Evolutionary conservation across 2,329 filamentous ascomycete species (phyloP), one percentile per base, ranked within the genome.

Genomic region (Neonectria hederae): DNA sequence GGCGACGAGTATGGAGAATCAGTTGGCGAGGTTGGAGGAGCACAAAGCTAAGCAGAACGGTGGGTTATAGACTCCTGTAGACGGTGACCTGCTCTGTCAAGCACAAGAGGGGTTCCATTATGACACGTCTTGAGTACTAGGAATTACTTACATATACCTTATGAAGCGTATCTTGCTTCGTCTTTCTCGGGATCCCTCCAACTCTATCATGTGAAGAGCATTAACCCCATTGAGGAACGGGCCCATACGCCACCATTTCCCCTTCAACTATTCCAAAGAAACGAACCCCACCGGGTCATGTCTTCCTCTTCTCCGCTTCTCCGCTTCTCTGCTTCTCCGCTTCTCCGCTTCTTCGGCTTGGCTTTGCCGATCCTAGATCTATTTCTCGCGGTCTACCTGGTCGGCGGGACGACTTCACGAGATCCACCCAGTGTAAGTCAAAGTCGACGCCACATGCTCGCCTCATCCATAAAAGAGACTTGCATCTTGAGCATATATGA

Each of bases 1-100:
- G 58, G 69, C 67, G 7, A 66, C 69, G 22, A 68, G 67, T 42
- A 65, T 74, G 40, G 64, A 70, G 24, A 68, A 66, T 6, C 67
- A 71, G 59, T n/a, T 56, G 45, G 61, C 57, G 11, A 63, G 46
- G 46, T 52, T 64, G 32, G 65, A 65, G 43, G 65, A 65, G 62
- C 45, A 59, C 19, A 43, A 53, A 30, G 62, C 54, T 13, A 57
- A 62, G 54, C 51, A 58, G 7, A 66, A 53, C 32, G 48, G 22
- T 5, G 19, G 8, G 8, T 5, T 19, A 21, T 54, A 42, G 10
- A 9, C 5, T 53, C 6, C 1, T 38, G 38, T 24, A 17, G 17
- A 2, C 11, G 26, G 22, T 14, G 9, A 24, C 7, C 21, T 14
- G 21, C 5, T 46, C 43, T 13, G 3, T 17, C 4, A 8, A 5